Conservation (phyloP, 2,329 filamentous ascomycete genomes). For the Thermoascus crustaceus region DNA sequence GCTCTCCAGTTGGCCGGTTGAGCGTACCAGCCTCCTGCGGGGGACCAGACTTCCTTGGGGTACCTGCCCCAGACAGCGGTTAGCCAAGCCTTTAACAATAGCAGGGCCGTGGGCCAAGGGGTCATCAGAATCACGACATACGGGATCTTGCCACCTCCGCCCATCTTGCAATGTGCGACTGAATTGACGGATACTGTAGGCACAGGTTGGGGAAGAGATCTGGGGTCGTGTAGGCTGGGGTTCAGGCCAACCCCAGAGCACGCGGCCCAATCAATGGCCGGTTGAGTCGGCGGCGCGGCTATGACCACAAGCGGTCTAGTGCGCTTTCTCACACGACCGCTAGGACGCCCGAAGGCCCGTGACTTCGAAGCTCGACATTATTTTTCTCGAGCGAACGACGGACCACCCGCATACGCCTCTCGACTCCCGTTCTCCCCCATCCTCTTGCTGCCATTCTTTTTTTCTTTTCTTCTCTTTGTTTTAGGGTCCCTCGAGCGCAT, state of each 20-base stretch:
- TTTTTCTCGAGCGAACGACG: conserved; percentile 19
- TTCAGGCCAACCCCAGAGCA: no score
- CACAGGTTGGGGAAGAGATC: conserved; percentile 16
- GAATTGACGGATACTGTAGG: conserved; percentile 16
- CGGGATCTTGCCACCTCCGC: conserved; percentile 73
- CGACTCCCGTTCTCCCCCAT: conserved; percentile 3
- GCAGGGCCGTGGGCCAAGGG: conserved; percentile 37
- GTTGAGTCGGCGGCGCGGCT: conserved; percentile 18
- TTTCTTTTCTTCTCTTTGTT: conserved; percentile 12
- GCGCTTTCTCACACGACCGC: conserved; percentile 22
- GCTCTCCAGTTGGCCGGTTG: conserved; percentile 91
- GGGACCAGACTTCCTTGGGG: conserved; percentile 99
- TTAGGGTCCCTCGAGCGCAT: conserved; percentile 7
- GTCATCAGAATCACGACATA: conserved; percentile 46
- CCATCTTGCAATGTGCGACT: conserved; percentile 45
- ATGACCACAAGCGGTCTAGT: conserved; percentile 20
- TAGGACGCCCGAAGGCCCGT: conserved; percentile 24
- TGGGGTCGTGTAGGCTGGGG: no score
- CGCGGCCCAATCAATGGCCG: no score
- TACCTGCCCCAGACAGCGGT: conserved; percentile 52
- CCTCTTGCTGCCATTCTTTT: conserved; percentile 13
- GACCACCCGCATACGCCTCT: conserved; percentile 4
- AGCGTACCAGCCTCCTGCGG: conserved; percentile 92
- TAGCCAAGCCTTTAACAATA: conserved; percentile 10
- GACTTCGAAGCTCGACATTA: conserved; percentile 34